Conservation (phyloP, 352 stramenopile species). For the Globisporangium mamillatum region DNA sequence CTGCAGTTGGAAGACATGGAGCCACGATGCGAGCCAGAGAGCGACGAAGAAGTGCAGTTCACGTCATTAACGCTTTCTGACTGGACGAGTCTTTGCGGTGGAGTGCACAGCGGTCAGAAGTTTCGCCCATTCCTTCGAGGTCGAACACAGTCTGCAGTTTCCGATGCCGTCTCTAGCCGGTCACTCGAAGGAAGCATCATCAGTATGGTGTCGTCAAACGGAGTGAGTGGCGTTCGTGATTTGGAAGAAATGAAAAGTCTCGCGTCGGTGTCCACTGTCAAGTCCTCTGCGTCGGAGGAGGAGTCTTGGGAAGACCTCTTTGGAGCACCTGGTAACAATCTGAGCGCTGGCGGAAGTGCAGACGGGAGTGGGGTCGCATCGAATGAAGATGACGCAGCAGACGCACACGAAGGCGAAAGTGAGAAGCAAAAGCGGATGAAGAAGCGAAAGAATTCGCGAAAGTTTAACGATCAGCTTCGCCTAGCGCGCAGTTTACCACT, state of each 20-base stretch:
- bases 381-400: conserved; percentile 18
- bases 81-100: conserved; percentile 45
- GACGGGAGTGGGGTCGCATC: conserved; percentile 17
- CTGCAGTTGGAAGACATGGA: conserved; percentile 22
- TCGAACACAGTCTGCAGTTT: conserved; percentile 24
- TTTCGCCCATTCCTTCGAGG: conserved; percentile 28
- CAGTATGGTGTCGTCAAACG: conserved; percentile 24
- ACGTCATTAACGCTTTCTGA: conserved; percentile 58
- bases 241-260: conserved; percentile 73
- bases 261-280: conserved; percentile 38
- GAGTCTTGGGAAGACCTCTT: conserved; percentile 78
- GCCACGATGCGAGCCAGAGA: conserved; percentile 16
- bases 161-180: conserved; percentile 12
- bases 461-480: conserved; percentile 68
- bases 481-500: conserved; percentile 50
- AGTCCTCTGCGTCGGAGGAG: conserved; percentile 25
- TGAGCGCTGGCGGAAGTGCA: conserved; percentile 18
- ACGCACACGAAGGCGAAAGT: conserved; percentile 7
- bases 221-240: conserved; percentile 27
- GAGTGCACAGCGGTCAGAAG: conserved; percentile 22
- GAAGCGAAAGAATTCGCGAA: conserved; percentile 60
- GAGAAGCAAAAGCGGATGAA: conserved; percentile 51
- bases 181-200: conserved; percentile 31
- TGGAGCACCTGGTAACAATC: conserved; percentile 31
- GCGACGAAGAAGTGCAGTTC: conserved; percentile 51